Conservation (phyloP, 116 monocot species). For the Dioscorea cayenensis region DNA sequence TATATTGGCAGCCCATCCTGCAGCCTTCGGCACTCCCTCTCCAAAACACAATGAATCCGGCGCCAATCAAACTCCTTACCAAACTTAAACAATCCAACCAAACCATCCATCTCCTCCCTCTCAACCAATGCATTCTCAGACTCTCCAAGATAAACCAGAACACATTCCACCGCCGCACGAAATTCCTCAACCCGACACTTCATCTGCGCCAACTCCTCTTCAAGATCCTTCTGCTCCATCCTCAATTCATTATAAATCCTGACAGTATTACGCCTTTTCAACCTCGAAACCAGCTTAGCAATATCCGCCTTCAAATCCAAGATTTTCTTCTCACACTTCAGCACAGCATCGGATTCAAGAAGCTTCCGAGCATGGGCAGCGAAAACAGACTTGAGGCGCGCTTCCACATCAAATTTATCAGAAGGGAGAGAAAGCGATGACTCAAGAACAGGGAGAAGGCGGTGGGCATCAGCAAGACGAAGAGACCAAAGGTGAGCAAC, state of each 20-base stretch:
- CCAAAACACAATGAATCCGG: slow-evolving; percentile 33
- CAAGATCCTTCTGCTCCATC: slow-evolving; percentile 24
- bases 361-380: slow-evolving; percentile 23
- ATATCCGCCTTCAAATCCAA: slow-evolving; percentile 20
- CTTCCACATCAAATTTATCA: slow-evolving; percentile 11
- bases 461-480: slow-evolving; percentile 44
- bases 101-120: slow-evolving; percentile 2
- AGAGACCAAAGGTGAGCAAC: slow-evolving; percentile 47
- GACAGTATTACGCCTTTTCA: background rate
- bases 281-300: background rate
- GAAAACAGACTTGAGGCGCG: slow-evolving; percentile 31
- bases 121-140: background rate
- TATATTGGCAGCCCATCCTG: slow-evolving; percentile 71
- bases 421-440: slow-evolving; percentile 3
- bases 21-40: slow-evolving; percentile 71
- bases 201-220: slow-evolving; percentile 39
- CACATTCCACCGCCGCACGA: slow-evolving; percentile 28
- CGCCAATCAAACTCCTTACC: slow-evolving; percentile 37
- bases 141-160: slow-evolving; percentile 19
- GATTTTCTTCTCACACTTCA: slow-evolving; percentile 19
- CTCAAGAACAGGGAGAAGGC: slow-evolving; percentile 16
- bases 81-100: slow-evolving; percentile 25
- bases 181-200: slow-evolving; percentile 47
- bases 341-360: slow-evolving; percentile 17
- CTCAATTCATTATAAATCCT: background rate